Percentiles rank a stretch among this genome's conserved stretches.
Conservation (phyloP, 164 flowering plant genomes). For the Aristolochia fimbriata region DNA sequence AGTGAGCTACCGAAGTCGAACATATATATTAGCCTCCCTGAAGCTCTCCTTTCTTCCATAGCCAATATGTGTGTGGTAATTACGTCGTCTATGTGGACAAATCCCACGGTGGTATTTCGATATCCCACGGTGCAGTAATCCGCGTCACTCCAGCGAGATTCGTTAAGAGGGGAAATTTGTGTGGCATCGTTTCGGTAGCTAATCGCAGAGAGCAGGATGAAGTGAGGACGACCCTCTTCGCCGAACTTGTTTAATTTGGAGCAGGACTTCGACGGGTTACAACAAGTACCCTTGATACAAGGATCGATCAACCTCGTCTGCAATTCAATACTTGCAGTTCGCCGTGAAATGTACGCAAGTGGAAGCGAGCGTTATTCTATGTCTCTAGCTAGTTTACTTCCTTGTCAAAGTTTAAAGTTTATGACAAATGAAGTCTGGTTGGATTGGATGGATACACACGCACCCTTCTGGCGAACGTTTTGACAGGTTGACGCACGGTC, state of each 20-base stretch:
- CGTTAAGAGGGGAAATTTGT: slow-evolving; percentile 61
- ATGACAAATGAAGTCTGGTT: too few relatives aligned
- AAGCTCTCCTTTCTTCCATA: slow-evolving; percentile 68
- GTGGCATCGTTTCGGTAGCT: slow-evolving; percentile 63
- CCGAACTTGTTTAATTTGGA: slow-evolving; percentile 37
- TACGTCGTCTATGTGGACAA: slow-evolving; percentile 87
- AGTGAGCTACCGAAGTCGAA: slow-evolving; percentile 69
- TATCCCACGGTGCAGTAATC: slow-evolving; percentile 73
- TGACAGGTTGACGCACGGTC: too few relatives aligned
- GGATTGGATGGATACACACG: too few relatives aligned
- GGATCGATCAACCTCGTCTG: slow-evolving; percentile 80
- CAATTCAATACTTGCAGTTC: slow-evolving; percentile 3
- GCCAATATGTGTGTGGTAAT: slow-evolving; percentile 70
- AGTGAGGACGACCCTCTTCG: slow-evolving; percentile 81
- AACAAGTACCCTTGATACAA: slow-evolving; percentile 58
- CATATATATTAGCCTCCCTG: slow-evolving; percentile 84
- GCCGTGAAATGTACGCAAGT: neutral
- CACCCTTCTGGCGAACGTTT: too few relatives aligned
- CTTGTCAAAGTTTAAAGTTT: too few relatives aligned
- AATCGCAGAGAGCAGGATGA: slow-evolving; percentile 90
- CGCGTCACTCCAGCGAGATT: slow-evolving; percentile 85
- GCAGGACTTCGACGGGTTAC: slow-evolving; percentile 78
- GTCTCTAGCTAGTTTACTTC: too few relatives aligned
- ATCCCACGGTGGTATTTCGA: slow-evolving; percentile 64
- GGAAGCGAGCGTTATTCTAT: too few relatives aligned